Base-by-base conservation (phyloP, 169 alveolate species). In the Eimeria praecox region DNA sequence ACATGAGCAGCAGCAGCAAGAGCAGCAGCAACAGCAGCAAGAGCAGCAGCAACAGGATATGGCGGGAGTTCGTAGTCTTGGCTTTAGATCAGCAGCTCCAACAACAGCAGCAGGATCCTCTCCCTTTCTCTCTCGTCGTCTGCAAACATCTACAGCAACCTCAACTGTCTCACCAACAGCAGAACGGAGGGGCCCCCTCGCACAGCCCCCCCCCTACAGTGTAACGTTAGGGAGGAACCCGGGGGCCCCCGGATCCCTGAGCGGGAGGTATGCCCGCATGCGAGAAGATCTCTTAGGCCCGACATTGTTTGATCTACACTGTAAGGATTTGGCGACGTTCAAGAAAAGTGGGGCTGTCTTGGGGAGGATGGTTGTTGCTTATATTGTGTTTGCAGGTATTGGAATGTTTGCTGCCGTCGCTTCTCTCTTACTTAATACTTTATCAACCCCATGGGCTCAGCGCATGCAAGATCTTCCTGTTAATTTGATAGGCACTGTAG, bases 151-250 rank as follows among this genome's bases (percentile, higher is more conserved):
- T 38, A 24, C n/a, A n/a, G n/a, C n/a, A n/a, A n/a, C n/a, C n/a
- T n/a, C n/a, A n/a, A n/a, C n/a, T n/a, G n/a, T n/a, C n/a, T n/a
- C n/a, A n/a, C n/a, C n/a, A n/a, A n/a, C n/a, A 16, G 66, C 66
- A 40, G 10, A 40, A 62, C 69, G 71, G 2, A 27, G 46, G 90
- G 90, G 90, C 44, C 90, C 90, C 46, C 90, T 49, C 4, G 90
- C 69, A 38, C 27, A 10, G 2, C 90, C 90, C 2, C 90, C 90
- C 66, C 90, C 90, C 2, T 49, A 0, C 71, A 82, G 90, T 46
- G 71, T 82, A 73, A 82, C 90, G 20, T 24, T 82, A 0, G 90
- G 90, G 46, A 16, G 90, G n/a, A 14, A 82, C 90, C 90, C 90
- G 14, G 64, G 71, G 40, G 69, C 46, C 66, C 90, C 90, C 30